Base-by-base conservation (phyloP, 352 stramenopile genomes). In the Aphanomyces cochlioides region DNA sequence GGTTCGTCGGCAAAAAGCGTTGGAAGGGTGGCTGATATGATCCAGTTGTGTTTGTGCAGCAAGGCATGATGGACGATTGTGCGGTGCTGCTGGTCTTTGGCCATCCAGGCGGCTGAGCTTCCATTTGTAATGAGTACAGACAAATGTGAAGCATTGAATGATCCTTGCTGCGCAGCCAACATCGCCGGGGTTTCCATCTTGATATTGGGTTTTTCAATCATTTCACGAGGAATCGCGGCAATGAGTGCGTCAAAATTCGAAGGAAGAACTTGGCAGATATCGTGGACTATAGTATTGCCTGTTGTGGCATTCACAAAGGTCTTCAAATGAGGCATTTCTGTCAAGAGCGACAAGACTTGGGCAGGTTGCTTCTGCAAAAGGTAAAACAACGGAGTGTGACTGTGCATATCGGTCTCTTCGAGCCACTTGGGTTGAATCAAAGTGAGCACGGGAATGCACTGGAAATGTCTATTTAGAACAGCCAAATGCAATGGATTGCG, bases 401-500 rank as follows among this genome's bases (percentile, higher is more conserved):
- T 17, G 19, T 61, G 61, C 4, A 38, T 36, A 21, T 70, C 64
- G 45, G 64, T 5, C 15, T 47, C 39, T 47, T 63, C 17, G 21
- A 41, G 34, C 28, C 54, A 70, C 39, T 3, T 43, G 5, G 40
- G 15, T n/a, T 40, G 39, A 10, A 45, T 15, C 5, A 10, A 15
- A 12, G 43, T 41, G 17, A 38, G 48, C 8, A 38, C 54, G 15
- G 54, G 54, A 7, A 61, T 7, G 28, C 54, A 61, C 28, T 61
- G 54, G 6, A 61, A 61, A n/a, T 64, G 64, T 7, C 54, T 6
- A 15, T 64, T 17, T 17, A 50, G 13, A 28, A 61, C 48, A 7
- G 64, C 64, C 3, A 70, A 7, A 36, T 70, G 64, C 47, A 70
- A 21, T 8, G 48, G n/a, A 21, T 59, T 70, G n/a, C 47, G 48